phyloP scores from a whole-genome alignment of 441 rosid species.

The Populus hybrid region DNA sequence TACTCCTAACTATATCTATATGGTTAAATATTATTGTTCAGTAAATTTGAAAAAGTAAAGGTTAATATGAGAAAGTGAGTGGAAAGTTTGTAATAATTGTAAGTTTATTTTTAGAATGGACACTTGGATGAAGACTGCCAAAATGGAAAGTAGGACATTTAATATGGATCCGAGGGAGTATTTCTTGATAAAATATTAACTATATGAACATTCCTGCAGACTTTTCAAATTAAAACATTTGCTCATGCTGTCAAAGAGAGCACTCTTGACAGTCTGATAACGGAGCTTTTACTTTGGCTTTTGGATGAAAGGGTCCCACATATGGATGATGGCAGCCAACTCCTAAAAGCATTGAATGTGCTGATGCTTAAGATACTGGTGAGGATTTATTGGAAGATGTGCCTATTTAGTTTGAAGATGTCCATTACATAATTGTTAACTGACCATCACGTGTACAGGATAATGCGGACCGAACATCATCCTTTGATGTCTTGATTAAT shows the following conservation, averaged over 20 bases:
- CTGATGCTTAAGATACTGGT: conserved; percentile 99
- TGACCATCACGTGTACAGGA: conserved; percentile 52
- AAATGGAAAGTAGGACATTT: neutral
- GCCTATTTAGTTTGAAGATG: neutral
- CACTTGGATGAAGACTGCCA: neutral
- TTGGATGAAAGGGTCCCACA: conserved; percentile 99
- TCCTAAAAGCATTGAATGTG: conserved; percentile 94
- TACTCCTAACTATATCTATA: neutral
- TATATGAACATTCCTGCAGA: conserved; percentile 48
- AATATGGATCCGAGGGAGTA: neutral
- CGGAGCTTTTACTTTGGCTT: conserved; percentile 98
- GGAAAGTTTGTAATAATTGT: neutral
- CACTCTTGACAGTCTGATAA: conserved; percentile 91
- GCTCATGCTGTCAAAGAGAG: conserved; percentile 93
- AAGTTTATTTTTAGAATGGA: neutral
- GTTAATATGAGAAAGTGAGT: neutral
- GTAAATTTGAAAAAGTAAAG: neutral
- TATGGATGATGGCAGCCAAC: conserved; percentile 99
- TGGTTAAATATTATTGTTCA: neutral
- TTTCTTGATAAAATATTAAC: conserved; percentile 17
- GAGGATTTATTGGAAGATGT: conserved; percentile 21
- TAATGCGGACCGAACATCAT: conserved; percentile 95
- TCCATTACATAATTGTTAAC: conserved; percentile 12
- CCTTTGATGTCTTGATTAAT: conserved; percentile 96
- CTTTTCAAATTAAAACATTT: conserved; percentile 89